Evolutionary conservation across 1,284 basidiomycete genomes (phyloP).

Genomic region (Lentinula novae-zelandiae): DNA sequence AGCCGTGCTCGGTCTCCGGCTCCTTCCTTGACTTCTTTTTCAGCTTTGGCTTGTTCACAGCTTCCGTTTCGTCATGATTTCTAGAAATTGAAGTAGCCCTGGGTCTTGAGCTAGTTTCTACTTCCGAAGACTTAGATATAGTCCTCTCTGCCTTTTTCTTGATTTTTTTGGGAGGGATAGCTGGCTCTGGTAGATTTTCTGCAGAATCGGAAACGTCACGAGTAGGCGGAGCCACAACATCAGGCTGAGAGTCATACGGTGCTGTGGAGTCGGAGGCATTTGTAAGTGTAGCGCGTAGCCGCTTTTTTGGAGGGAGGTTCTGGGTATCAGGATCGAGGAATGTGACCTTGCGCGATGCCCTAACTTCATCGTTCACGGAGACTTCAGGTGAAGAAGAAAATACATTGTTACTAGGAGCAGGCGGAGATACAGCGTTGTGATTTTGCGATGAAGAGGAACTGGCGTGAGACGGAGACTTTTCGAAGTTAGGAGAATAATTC

Average conservation of each 20-base stretch:
- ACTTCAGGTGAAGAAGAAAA: background rate
- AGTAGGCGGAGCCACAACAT: background rate
- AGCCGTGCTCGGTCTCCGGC: background rate
- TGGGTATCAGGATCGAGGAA: conserved; percentile 18
- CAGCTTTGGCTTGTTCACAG: background rate
- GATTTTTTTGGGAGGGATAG: conserved; percentile 6
- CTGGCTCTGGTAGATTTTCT: background rate
- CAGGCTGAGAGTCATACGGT: background rate
- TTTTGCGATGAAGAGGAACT: background rate
- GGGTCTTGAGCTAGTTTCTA: background rate
- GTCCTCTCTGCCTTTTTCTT: conserved; percentile 7
- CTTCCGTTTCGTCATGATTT: background rate
- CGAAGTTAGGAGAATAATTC: background rate
- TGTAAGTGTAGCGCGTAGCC: background rate
- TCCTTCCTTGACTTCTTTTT: background rate
- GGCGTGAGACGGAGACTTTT: background rate
- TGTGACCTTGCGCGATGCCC: conserved; percentile 23
- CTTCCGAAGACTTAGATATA: background rate
- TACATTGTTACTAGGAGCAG: background rate
- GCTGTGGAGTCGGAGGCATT: background rate
- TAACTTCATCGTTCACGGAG: background rate
- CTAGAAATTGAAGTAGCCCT: background rate
- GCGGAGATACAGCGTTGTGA: background rate
- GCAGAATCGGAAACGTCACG: background rate
- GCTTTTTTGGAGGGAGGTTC: conserved; percentile 10